Base-by-base conservation (phyloP, 2,329 filamentous ascomycete genomes). In the Calonectria leucothoes region DNA sequence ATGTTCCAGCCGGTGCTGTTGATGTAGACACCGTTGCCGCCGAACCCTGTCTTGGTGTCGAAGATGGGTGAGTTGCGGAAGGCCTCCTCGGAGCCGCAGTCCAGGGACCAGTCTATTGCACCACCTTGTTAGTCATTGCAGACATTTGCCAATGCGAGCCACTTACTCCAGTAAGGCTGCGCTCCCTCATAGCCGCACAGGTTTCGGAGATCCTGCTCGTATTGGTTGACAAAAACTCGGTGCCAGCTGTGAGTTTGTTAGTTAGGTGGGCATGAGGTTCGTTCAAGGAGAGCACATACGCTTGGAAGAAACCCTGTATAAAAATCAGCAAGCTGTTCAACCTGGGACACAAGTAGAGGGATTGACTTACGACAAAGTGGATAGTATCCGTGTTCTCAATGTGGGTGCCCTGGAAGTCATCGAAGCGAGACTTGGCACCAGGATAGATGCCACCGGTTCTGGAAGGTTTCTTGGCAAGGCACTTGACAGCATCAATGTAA, bases 1-100 rank as follows among this genome's bases (percentile, higher is more conserved):
- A 75, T 69, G 55, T 74, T 77, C 71, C 73, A 76, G 49, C 65
- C 70, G 20, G 69, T 49, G 14, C 71, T 72, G 48, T 76, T 63
- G 49, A 76, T 61, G 27, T 59, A 76, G 6, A 48, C n/a, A 49
- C 73, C 76, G 23, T 76, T 74, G n/a, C 73, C 72, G 31, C 83
- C 83, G 66, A 84, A 84, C 1, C 83, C 83, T 14, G 78, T 79
- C 4, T 71, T 68, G 12, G 77, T 51, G 52, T 83, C 81, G 63
- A 84, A 84, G 49, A 84, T 69, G 10, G 77, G 78, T 7, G 82
- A 82, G 51, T 49, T 39, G 20, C 71, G 61, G 45, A 77, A 73
- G 27, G 48, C 72, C 12, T 67, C 72, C 17, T 42, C 75, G 10
- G 71, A 73, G 6, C 17, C 69, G 6, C 70, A 57, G 59, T 78